Base-by-base conservation (phyloP, 192 early-diverging fungal species). In the Anaeromyces robustus region DNA sequence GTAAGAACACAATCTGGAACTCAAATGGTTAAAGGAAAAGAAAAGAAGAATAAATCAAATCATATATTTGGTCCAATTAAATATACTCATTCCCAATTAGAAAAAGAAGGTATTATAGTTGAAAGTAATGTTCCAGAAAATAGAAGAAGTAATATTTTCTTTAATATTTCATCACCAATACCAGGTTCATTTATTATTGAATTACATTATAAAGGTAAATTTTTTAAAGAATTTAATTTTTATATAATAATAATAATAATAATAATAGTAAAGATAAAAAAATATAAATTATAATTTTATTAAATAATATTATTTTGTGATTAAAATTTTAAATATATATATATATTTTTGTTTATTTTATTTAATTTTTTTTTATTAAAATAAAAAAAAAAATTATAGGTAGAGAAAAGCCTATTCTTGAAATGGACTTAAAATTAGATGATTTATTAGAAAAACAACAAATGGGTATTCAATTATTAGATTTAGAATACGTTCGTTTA, bases 401-500 rank as follows among this genome's bases (percentile, higher is more conserved):
- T 30, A 89, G 96, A 31, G 96, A 97, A 59, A 94, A 95, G 79
- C 91, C 96, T 0, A 96, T 98, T 39, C 83, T 98, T 81, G 95
- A 96, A 86, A 98, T 98, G 96, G 96, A 98, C 84, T 88, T 98
- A 81, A 93, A 96, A 80, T 86, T 98, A 77, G 93, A 86, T 79
- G 85, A 88, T 59, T 82, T 91, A 82, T 84, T 88, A 29, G 79
- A 84, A 79, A 92, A 95, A 90, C 96, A 98, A 91, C 95, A 96
- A 86, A 90, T 94, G 83, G 94, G 95, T 37, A 92, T 95, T 13
- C 86, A 94, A 79, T 85, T 94, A 29, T 84, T 98, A 29, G 96
- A 98, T 84, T 87, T 98, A 16, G 96, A 97, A 87, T 97, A 96
- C 81, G 95, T 98, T 30, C 93, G 95, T 78, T 88, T 98, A 32